Evolutionary conservation across 2,329 filamentous ascomycete genomes (phyloP).

Genomic region (Talaromyces atroroseus): DNA sequence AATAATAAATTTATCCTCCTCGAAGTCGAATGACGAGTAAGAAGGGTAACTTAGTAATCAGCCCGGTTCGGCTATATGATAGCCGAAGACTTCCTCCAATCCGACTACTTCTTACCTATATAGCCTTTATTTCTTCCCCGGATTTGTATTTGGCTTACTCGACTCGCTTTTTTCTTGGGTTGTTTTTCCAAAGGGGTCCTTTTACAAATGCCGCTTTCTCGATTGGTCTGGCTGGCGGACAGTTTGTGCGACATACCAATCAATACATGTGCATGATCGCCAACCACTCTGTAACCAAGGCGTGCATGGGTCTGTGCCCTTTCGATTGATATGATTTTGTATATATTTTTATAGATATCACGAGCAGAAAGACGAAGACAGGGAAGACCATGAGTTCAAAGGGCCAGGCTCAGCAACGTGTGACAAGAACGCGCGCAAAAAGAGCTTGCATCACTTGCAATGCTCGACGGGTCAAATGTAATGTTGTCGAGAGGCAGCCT

Average conservation of each 20-base stretch:
- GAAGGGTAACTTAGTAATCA: background rate
- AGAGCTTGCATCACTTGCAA: slow-evolving; percentile 43
- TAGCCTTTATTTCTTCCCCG: background rate
- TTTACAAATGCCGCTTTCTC: slow-evolving; percentile 11
- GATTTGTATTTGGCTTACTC: background rate
- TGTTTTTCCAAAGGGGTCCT: background rate
- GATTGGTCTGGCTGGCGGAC: slow-evolving; percentile 2
- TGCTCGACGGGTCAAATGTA: slow-evolving; percentile 42
- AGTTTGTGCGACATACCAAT: background rate
- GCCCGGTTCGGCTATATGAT: slow-evolving; percentile 9
- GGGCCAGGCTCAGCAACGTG: slow-evolving; percentile 1
- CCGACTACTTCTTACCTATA: background rate
- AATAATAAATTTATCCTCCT: background rate
- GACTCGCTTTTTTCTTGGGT: background rate
- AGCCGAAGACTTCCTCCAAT: slow-evolving; percentile 2
- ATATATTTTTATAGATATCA: background rate
- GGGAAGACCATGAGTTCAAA: slow-evolving; percentile 9
- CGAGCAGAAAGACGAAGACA: background rate
- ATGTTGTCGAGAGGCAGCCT: slow-evolving; percentile 42
- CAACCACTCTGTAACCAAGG: background rate
- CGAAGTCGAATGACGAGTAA: background rate
- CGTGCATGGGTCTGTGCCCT: background rate
- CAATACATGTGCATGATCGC: background rate
- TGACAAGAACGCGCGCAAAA: slow-evolving; percentile 31
- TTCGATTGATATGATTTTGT: background rate